These are phyloP conservation scores for Gracilaria gracilis DNA, from an alignment of 23 red algal species.

Conservation along the genomic window DNA sequence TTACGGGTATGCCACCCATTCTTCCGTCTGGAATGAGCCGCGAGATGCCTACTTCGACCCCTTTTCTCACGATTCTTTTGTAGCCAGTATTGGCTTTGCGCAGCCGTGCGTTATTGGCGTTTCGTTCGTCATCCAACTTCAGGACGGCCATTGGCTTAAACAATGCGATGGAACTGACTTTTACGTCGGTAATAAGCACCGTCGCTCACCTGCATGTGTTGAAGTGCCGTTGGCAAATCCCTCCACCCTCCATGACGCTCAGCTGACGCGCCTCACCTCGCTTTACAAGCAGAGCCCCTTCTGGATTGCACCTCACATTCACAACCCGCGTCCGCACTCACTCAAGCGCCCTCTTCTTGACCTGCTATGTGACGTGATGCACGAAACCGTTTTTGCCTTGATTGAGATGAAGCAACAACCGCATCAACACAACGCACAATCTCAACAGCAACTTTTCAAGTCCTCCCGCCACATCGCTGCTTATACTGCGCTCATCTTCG, in stretches of 20 bases:
- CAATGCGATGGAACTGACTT: conserved; percentile 43
- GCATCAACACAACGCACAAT: background rate
- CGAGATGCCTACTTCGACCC: conserved; percentile 19
- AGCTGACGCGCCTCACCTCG: background rate
- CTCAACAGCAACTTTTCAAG: background rate
- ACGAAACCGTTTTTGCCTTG: conserved; percentile 64
- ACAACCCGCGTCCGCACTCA: no score
- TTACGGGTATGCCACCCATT: background rate
- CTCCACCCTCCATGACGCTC: background rate
- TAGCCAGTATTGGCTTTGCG: background rate
- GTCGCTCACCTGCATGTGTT: conserved; percentile 17
- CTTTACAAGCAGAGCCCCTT: conserved; percentile 70
- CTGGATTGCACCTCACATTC: conserved; percentile 56
- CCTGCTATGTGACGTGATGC: conserved; percentile 11
- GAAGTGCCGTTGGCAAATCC: conserved; percentile 42
- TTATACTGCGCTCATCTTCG: conserved; percentile 36
- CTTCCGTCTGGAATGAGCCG: background rate
- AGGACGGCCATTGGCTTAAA: conserved; percentile 19
- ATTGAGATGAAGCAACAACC: background rate
- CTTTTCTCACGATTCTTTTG: background rate
- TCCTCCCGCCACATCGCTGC: background rate
- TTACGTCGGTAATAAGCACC: conserved; percentile 44
- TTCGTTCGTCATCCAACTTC: conserved; percentile 70
- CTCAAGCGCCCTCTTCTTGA: background rate
- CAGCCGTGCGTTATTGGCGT: background rate